Base-by-base conservation (phyloP, 192 early-diverging fungal genomes). In the Gaertneriomyces semiglobifer region DNA sequence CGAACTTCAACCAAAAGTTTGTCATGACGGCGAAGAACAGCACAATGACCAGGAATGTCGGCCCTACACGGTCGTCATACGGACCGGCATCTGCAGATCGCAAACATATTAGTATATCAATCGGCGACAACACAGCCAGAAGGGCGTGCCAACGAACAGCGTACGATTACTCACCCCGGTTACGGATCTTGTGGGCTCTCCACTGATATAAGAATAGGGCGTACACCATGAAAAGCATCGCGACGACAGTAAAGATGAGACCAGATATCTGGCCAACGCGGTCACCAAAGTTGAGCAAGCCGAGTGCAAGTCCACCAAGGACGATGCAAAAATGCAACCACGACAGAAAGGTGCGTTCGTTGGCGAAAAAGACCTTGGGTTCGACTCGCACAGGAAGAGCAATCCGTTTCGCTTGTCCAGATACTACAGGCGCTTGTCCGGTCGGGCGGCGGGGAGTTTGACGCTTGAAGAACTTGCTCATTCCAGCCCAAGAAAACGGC, bases 301-400 rank as follows among this genome's bases (percentile, higher is more conserved):
- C 85, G 33, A 93, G 76, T 5, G 89, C 82, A 33, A 91, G 80
- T 40, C 81, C 81, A 25, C 86, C 85, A 5, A 93, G 65, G 11
- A 89, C 75, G 1, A 89, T 84, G 57, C 82, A 85, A 60, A 77
- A 88, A 46, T 88, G 85, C 79, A 91, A 80, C 92, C 92, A 93
- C 18, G 83, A 78, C 46, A 93, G 79, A 71, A 91, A 93, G 0
- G 90, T 92, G 46, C 92, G 79, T 73, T 93, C 92, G 63, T 93
- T 93, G 47, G 90, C 90, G 75, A 93, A 90, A 58, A 86, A 92
- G 6, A 90, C 87, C 77, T 93, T 93, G 11, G 92, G 89, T 62
- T 93, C 92, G 10, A 92, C 86, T 47, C 88, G 82, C 16, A 90
- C 72, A 7, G 87, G 77, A 41, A 83, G 39, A 0, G 72, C 72